A percentile compares a stretch with the other conserved stretches of the same genome.
Conservation (phyloP, 2,329 filamentous ascomycete species). For the Colletotrichum sp. region DNA sequence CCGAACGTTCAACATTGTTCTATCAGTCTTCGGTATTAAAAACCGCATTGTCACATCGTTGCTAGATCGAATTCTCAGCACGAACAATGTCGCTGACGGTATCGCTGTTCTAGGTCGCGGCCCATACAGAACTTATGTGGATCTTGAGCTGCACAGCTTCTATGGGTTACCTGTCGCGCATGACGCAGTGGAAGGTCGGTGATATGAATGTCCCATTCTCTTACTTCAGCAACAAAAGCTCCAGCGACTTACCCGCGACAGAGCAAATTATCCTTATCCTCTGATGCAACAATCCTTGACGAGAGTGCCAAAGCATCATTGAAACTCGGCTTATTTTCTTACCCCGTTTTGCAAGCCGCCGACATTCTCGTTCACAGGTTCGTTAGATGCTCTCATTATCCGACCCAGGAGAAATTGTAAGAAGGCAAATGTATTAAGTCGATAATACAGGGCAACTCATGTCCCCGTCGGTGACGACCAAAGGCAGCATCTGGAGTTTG, state of each 20-base stretch:
- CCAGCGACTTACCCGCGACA: constrained; percentile 33
- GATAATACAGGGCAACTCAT: constrained; percentile 74
- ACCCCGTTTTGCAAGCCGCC: constrained; percentile 93
- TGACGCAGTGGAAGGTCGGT: constrained; percentile 97
- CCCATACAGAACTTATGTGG: constrained; percentile 95
- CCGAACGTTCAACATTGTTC: constrained; percentile 79
- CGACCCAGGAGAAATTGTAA: background rate
- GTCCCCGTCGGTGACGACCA: constrained; percentile 98
- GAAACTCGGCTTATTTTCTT: constrained; percentile 92
- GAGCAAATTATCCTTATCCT: constrained; percentile 75
- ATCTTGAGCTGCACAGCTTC: constrained; percentile 90
- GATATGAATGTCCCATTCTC: background rate
- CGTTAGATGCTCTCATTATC: background rate
- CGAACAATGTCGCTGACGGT: background rate
- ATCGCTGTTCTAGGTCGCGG: constrained; percentile 59
- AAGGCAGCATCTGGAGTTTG: constrained; percentile 90
- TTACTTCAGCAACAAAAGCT: background rate
- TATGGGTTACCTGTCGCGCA: constrained; percentile 92
- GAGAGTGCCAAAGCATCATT: constrained; percentile 63
- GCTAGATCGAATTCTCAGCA: background rate
- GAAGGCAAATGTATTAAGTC: background rate
- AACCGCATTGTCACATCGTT: background rate
- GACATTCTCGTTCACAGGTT: constrained; percentile 88
- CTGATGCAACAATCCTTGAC: constrained; percentile 64
- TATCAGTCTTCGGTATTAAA: constrained; percentile 71